Evolutionary conservation across 257 asterid genomes (phyloP), one percentile per base, ranked within the genome.

Genomic region (Solanum boliviense): DNA sequence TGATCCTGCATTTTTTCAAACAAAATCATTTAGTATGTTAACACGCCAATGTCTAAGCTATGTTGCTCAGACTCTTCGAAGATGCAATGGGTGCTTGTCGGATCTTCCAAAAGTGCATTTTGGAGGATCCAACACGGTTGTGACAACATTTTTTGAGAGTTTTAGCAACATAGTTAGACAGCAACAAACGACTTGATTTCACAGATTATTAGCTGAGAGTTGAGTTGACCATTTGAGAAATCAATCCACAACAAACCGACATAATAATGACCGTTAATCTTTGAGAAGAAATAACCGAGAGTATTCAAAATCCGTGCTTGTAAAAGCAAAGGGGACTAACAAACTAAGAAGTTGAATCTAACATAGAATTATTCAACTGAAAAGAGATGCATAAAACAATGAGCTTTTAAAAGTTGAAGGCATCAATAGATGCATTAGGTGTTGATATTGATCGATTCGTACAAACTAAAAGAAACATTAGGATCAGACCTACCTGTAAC

Each of bases 1-100:
- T 89, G 94, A 91, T 94, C 98, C 99, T 96, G 92, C 94, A 90
- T 86, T 73, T 72, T 67, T 82, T 86, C 79, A 84, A 89, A 79
- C 39, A 48, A 82, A 48, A 82, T 29, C 25, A 4, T 29, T 81
- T 9, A 81, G 4, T 25, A 44, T 5, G 38, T 15, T 79, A 0
- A 27, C 36, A 21, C 12, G 7, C 13, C 13, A 76, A 76, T 6
- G n/a, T 56, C 62, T 56, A 20, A 56, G 62, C 39, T 20, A 34
- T 36, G 52, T 23, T 74, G 52, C 52, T 74, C 1, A 5, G 3
- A 74, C 83, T 23, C 20, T 74, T 5, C 32, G 2, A 74, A 74
- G 39, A 35, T 20, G 29, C 29, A 6, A 10, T 35, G 18, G 16
- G 12, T 21, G 10, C 48, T 41, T 73, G 18, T 73, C 18, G 1